Percentiles rank a stretch among this genome's conserved stretches.
Evolutionary conservation across 352 stramenopile genomes (phyloP).

Genomic region (Phytophthora palmivora): DNA sequence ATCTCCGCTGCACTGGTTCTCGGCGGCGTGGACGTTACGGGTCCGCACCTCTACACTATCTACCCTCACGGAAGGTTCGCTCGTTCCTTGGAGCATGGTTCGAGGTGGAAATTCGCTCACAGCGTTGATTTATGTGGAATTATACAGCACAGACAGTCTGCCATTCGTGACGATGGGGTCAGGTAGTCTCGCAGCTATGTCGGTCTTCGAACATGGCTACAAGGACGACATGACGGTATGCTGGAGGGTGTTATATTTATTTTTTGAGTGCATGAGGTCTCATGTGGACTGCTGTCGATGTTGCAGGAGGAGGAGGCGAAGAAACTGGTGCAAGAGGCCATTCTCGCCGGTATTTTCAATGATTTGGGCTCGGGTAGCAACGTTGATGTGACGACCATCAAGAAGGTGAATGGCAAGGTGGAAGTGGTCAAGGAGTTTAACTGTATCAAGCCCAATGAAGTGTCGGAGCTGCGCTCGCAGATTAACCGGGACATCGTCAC

Average conservation of each 20-base stretch:
- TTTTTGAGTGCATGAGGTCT: background rate
- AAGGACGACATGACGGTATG: constrained; percentile 93
- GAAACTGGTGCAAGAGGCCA: constrained; percentile 95
- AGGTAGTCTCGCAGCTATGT: constrained; percentile 98
- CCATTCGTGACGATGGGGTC: constrained; percentile 99
- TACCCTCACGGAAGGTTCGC: constrained; percentile 94
- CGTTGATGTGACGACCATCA: constrained; percentile 97
- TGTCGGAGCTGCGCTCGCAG: constrained; percentile 84
- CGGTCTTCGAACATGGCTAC: constrained; percentile 96
- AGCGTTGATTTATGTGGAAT: constrained; percentile 6
- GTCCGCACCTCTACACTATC: constrained; percentile 98
- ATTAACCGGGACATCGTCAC: constrained; percentile 89
- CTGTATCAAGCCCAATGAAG: constrained; percentile 94
- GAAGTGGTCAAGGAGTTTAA: constrained; percentile 92
- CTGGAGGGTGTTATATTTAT: background rate
- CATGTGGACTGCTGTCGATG: background rate
- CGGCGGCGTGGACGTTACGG: constrained; percentile 96
- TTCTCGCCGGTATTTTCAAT: constrained; percentile 98
- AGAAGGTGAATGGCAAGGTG: constrained; percentile 84
- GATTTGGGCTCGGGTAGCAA: constrained; percentile 98
- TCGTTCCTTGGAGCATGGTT: background rate
- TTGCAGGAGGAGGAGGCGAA: constrained; percentile 94
- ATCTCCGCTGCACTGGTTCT: constrained; percentile 96
- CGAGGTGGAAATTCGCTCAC: background rate
- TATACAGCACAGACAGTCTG: constrained; percentile 92